Evolutionary conservation across 164 flowering plant species (phyloP), one percentile per base, ranked within the genome.

Genomic region (Warburgia ugandensis): DNA sequence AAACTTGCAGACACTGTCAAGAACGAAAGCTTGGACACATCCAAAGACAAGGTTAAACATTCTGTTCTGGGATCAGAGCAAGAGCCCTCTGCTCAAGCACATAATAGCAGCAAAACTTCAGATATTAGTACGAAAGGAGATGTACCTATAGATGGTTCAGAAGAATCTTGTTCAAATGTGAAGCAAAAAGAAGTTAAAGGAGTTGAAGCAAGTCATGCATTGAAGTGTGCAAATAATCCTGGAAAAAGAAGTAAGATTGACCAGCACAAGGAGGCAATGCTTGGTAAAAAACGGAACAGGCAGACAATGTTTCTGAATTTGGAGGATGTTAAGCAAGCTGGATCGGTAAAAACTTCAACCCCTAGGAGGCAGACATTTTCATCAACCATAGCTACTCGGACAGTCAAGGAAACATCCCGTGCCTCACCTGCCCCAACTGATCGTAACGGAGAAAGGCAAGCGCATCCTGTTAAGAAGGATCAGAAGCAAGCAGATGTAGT

Each of bases 281-380:
- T 83, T 14, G 99, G 99, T 33, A 92, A 84, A 65, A 92, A 86
- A 61, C 86, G 94, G 9, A 77, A 45, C 45, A 75, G 96, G 49
- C 95, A 88, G 69, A 88, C 94, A 0, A 61, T 88, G 85, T 84
- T 92, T 65, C 82, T 92, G 54, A 78, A 84, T 51, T 69, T 86
- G 58, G 96, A 88, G 68, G 96, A 86, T 67, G 85, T 81, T 35
- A 88, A 82, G 73, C 94, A 87, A 73, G 98, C 84, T 50, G 95
- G 84, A 2, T 62, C 79, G 7, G 64, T 75, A 5, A 92, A 92
- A 70, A 63, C 77, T 39, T 70, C 94, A 36, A 78, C 97, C 7
- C 94, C 95, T 3, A 75, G 79, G 56, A 74, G 84, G 72, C 94
- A 78, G 60, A 72, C 65, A 21, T 62, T 78, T 56, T 76, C 83